Evolutionary conservation across 164 flowering plant genomes (phyloP), one percentile per base, ranked within the genome.

Genomic region (Hamamelis virginiana): DNA sequence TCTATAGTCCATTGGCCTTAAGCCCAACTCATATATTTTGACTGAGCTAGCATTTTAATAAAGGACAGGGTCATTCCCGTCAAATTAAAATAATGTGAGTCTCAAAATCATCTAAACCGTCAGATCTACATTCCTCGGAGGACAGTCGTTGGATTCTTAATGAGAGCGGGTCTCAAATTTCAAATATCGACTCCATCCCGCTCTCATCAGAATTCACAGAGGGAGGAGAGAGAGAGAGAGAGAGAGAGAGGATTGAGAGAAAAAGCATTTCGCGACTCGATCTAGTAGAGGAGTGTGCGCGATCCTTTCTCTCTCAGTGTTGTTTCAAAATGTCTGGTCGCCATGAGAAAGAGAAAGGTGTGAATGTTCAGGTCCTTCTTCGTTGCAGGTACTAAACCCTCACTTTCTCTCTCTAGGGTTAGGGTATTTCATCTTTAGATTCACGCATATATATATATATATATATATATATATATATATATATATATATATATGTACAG

Each of bases 311-410:
- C 72, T 33, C 59, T 8, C 26, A 33, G 2, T 61, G 65, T 46
- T 68, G 66, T 16, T 59, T 62, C 23, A 83, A 69, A 66, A 90
- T 86, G 95, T 81, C 89, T 1, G 73, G 73, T 69, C 91, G 97
- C 38, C 92, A 85, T 56, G 97, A 90, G 65, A 88, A 83, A 62
- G 97, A 91, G 76, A 94, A 92, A 70, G 97, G 98, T 22, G 98
- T 94, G 4, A 94, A 94, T 60, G 98, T 94, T 33, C 98, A 94
- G 72, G 98, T 94, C 26, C 91, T 94, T 27, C 97, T 94, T 59
- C 93, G 98, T 26, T 94, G 98, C 95, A 90, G 98, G 98, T 94
- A 76, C 27, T 19, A 18, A 13, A 21, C 4, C 58, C 14, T 53
- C 59, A 16, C 41, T 47, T 41, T 73, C 8, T 26, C 19, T 62